These are phyloP conservation scores for Komagataella phaffii DNA, from an alignment of 805 yeast species.

Conservation along the genomic window DNA sequence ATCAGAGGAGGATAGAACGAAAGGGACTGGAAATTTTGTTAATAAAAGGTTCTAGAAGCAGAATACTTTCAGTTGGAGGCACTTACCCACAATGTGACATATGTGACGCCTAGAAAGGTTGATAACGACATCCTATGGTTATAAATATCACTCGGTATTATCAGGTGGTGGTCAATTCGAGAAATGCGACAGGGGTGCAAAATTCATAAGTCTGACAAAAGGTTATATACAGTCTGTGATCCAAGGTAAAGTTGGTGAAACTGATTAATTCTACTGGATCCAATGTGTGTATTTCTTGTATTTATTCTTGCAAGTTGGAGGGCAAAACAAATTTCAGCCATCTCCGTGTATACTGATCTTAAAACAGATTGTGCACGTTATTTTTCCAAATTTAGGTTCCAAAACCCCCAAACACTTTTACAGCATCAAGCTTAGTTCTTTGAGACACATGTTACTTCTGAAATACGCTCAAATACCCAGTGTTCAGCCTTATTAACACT, in stretches of 20 bases:
- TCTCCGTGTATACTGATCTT: too few species aligned
- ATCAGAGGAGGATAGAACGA: slow-evolving; percentile 37
- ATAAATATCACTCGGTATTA: neutral
- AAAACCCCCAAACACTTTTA: too few species aligned
- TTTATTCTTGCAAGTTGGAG: too few species aligned
- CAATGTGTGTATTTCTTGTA: too few species aligned
- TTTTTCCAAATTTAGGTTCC: too few species aligned
- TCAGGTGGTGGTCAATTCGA: neutral
- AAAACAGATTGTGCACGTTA: too few species aligned
- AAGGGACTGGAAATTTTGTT: slow-evolving; percentile 17
- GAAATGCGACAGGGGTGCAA: neutral
- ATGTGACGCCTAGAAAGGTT: slow-evolving; percentile 1
- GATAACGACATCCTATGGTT: neutral
- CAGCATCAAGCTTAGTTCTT: too few species aligned
- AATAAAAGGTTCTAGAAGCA: neutral
- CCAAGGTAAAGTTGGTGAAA: too few species aligned
- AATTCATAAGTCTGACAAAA: too few species aligned
- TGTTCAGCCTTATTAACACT: neutral
- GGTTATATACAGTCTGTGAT: too few species aligned
- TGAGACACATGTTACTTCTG: neutral
- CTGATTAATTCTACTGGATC: too few species aligned
- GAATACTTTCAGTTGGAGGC: neutral
- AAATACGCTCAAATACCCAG: neutral
- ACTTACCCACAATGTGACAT: slow-evolving; percentile 4
- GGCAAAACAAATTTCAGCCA: too few species aligned